Percentiles rank a stretch among this genome's conserved stretches.
These are phyloP conservation scores for Polychaeton citri DNA, from an alignment of 2,329 filamentous ascomycete genomes.

Conservation along the genomic window DNA sequence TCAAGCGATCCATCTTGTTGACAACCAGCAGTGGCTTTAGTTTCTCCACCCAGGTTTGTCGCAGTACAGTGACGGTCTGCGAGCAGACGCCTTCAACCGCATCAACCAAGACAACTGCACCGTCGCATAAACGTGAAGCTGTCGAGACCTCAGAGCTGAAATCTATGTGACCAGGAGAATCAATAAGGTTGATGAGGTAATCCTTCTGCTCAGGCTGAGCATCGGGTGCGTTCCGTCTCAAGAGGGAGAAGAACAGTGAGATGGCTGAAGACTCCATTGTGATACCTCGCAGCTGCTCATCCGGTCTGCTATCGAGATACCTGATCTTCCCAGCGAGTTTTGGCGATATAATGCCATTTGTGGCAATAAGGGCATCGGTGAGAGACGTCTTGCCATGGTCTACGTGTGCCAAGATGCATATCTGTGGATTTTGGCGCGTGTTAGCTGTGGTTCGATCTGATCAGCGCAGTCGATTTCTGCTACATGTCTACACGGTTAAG, in stretches of 20 bases:
- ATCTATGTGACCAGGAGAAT: conserved; percentile 95
- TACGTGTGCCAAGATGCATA: conserved; percentile 91
- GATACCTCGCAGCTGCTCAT: conserved; percentile 90
- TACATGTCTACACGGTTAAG: background rate
- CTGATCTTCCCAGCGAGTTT: conserved; percentile 96
- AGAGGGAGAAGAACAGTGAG: conserved; percentile 87
- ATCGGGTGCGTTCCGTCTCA: conserved; percentile 54
- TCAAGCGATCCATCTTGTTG: conserved; percentile 93
- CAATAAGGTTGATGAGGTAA: conserved; percentile 93
- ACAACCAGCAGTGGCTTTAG: conserved; percentile 88
- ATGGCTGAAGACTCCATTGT: conserved; percentile 99
- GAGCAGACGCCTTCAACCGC: conserved; percentile 97
- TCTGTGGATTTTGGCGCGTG: conserved; percentile 25
- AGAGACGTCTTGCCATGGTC: conserved; percentile 98
- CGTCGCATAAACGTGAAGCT: conserved; percentile 85
- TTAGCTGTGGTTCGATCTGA: conserved; percentile 8
- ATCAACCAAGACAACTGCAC: conserved; percentile 86
- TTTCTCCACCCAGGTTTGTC: conserved; percentile 92
- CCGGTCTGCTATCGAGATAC: conserved; percentile 89
- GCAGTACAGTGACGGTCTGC: conserved; percentile 91
- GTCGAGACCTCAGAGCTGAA: conserved; percentile 98
- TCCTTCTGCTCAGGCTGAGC: conserved; percentile 53
- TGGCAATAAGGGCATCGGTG: conserved; percentile 89
- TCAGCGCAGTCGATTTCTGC: background rate
- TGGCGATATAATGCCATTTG: conserved; percentile 97